These are phyloP conservation scores for Mycena filopes DNA, from an alignment of 768 basidiomycete genomes.

Conservation along the genomic window DNA sequence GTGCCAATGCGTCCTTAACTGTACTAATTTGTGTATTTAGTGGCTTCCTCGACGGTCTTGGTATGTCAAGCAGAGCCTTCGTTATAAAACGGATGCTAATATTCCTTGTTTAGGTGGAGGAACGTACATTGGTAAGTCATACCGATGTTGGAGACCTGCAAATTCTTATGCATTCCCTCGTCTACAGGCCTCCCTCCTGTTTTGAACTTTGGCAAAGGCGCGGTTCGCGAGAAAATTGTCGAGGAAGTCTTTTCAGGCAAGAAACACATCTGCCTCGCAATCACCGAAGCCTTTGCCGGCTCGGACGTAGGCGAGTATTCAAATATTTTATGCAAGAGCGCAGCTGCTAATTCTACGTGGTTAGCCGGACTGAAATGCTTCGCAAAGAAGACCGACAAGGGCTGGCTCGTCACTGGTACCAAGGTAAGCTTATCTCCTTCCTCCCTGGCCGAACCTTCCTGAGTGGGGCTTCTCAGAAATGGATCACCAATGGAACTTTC, in stretches of 20 bases:
- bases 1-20: conserved; percentile 40
- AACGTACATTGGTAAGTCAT: conserved; percentile 45
- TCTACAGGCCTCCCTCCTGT: conserved; percentile 73
- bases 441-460: no score
- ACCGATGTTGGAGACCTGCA: background rate
- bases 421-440: no score
- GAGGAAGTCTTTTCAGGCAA: conserved; percentile 67
- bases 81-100: background rate
- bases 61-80: background rate
- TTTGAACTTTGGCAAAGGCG: conserved; percentile 79
- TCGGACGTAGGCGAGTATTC: conserved; percentile 62
- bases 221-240: conserved; percentile 69
- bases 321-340: background rate
- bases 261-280: conserved; percentile 81
- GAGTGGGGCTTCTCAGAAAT: no score
- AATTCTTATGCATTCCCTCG: background rate
- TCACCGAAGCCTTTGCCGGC: conserved; percentile 88
- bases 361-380: conserved; percentile 73
- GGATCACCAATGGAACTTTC: conserved; percentile 85
- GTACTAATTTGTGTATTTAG: conserved; percentile 37
- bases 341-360: background rate
- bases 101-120: conserved; percentile 47
- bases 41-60: conserved; percentile 81
- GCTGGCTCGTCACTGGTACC: conserved; percentile 86
- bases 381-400: conserved; percentile 76